phyloP scores from a whole-genome alignment of 345 rosid species.

The Geranium rotundifolium region DNA sequence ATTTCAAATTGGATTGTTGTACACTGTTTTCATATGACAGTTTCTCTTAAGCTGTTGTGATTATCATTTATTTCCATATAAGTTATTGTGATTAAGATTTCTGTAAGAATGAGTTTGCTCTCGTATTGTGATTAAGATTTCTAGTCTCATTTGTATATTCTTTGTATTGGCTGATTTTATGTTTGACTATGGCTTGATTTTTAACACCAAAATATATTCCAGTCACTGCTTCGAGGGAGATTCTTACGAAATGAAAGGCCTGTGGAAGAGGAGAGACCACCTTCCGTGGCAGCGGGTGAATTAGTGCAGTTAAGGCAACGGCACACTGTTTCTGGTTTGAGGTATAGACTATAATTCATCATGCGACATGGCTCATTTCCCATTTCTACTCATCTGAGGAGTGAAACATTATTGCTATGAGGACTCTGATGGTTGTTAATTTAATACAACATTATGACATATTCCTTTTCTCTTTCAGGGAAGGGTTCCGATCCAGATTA shows the following conservation, averaged over 20 bases:
- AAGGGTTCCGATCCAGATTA: constrained; percentile 73
- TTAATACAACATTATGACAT: background rate
- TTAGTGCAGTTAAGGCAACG: constrained; percentile 81
- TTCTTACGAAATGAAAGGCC: constrained; percentile 83
- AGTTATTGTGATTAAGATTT: background rate
- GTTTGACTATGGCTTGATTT: constrained; percentile 7
- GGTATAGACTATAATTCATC: constrained; percentile 27
- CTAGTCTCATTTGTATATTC: no score
- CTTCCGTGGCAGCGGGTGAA: constrained; percentile 74
- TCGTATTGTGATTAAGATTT: no score
- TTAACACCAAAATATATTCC: constrained; percentile 18
- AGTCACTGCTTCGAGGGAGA: constrained; percentile 94
- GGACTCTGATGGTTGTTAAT: background rate
- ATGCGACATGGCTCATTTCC: background rate
- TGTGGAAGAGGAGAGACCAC: constrained; percentile 63
- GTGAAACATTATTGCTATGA: background rate
- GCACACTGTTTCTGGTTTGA: constrained; percentile 84
- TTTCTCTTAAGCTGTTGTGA: no score
- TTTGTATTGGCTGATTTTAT: background rate
- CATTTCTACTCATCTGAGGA: background rate
- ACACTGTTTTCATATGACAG: no score
- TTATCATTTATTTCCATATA: no score
- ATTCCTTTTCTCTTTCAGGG: constrained; percentile 36
- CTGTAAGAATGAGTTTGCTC: background rate
- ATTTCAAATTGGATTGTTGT: no score